Conservation (phyloP, 202 grass and related monocot genomes). For the Schoenoplectus triqueter region DNA sequence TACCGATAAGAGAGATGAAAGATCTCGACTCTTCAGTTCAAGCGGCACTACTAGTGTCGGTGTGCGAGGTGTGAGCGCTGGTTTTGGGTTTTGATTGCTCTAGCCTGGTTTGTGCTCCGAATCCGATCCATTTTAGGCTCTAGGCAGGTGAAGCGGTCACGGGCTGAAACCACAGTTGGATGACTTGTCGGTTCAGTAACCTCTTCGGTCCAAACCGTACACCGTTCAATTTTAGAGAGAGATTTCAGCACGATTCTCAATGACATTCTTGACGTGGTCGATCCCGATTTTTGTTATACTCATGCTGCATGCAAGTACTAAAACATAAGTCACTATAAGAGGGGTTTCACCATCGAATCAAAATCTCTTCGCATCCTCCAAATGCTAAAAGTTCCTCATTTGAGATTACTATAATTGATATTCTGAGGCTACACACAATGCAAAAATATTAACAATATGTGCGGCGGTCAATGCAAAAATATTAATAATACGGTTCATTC, state of each 20-base stretch:
- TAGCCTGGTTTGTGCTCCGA: not conserved
- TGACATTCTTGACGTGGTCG: not conserved
- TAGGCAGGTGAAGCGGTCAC: not conserved
- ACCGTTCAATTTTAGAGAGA: too few species aligned
- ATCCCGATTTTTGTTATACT: not conserved
- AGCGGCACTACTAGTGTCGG: too few species aligned
- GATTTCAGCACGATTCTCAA: not conserved
- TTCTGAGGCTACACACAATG: not conserved
- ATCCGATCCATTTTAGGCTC: not conserved
- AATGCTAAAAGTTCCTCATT: not conserved
- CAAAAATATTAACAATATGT: not conserved
- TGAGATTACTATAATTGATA: conserved; percentile 5
- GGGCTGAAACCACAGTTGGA: not conserved
- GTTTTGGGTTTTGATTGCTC: conserved; percentile 1
- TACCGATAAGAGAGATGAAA: not conserved
- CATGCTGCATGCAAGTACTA: not conserved
- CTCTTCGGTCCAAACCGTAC: not conserved
- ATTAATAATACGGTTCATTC: conserved; percentile 1
- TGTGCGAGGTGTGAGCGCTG: not conserved
- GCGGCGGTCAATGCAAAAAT: not conserved
- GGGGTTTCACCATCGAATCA: not conserved
- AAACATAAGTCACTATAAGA: not conserved
- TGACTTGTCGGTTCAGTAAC: too few species aligned
- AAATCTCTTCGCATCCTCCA: not conserved
- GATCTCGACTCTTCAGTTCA: not conserved